These are phyloP conservation scores for Aspergillus ruber DNA, from an alignment of 2,329 filamentous ascomycete genomes.

Conservation along the genomic window DNA sequence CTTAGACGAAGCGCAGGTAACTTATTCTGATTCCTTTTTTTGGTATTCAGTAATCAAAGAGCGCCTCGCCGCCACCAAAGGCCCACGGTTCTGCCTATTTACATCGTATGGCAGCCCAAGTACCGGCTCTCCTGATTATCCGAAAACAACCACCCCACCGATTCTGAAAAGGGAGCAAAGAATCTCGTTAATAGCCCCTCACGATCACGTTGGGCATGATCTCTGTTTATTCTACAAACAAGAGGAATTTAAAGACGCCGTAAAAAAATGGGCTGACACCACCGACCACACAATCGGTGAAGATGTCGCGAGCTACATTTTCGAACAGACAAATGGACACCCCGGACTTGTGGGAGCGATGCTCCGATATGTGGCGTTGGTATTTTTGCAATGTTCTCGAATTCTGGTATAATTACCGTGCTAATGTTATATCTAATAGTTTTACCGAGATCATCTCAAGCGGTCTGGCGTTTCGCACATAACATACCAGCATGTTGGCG, in stretches of 20 bases:
- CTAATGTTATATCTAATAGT: neutral
- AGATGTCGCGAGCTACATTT: conserved; percentile 1
- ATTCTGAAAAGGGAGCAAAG: conserved; percentile 3
- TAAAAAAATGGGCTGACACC: conserved; percentile 1
- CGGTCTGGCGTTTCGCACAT: neutral
- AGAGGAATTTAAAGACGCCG: conserved; percentile 5
- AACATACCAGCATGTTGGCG: neutral
- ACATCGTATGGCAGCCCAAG: conserved; percentile 7
- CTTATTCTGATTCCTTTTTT: conserved; percentile 2
- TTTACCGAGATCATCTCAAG: neutral
- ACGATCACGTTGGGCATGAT: neutral
- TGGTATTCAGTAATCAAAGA: conserved; percentile 6
- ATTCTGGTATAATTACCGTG: neutral
- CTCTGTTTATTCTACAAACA: conserved; percentile 5
- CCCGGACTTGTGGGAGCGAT: conserved; percentile 2
- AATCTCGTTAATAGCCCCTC: conserved; percentile 4
- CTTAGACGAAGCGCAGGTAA: conserved; percentile 7
- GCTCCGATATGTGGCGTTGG: neutral
- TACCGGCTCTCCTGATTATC: neutral
- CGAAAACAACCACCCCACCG: neutral
- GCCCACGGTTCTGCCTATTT: conserved; percentile 6
- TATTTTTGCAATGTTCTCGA: neutral
- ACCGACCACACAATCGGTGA: neutral
- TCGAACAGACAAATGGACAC: conserved; percentile 5
- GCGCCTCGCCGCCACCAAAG: neutral